Evolutionary conservation across 2,329 filamentous ascomycete genomes (phyloP).

Genomic region (Ascochyta viciae-villosae): DNA sequence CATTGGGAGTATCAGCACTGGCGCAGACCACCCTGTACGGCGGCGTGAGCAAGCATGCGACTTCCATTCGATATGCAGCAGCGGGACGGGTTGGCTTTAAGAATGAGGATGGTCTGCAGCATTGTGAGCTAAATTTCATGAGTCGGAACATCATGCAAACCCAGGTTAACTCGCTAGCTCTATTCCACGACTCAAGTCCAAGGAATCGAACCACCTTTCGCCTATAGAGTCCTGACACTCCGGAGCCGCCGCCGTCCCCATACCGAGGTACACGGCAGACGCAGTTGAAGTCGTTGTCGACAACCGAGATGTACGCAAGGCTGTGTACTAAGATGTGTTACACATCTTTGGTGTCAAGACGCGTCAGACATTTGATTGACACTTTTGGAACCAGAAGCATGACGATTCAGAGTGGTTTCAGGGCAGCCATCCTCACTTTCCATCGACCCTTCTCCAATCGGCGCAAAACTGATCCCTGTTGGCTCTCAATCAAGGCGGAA

Average conservation of each 20-base stretch:
- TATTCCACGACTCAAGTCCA: slow-evolving; percentile 1
- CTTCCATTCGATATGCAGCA: neutral
- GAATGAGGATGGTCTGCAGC: neutral
- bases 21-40: too few species aligned
- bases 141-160: neutral
- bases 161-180: slow-evolving; percentile 4
- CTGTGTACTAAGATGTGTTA: neutral
- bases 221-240: neutral
- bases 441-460: slow-evolving; percentile 10
- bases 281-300: neutral
- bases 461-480: slow-evolving; percentile 9
- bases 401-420: slow-evolving; percentile 1
- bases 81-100: neutral
- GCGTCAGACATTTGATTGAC: neutral
- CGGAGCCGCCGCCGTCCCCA: neutral
- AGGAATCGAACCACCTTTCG: neutral
- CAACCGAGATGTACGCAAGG: neutral
- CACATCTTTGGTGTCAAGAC: neutral
- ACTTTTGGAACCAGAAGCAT: neutral
- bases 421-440: slow-evolving; percentile 6
- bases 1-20: too few species aligned
- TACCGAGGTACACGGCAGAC: neutral
- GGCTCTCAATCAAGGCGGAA: slow-evolving; percentile 21
- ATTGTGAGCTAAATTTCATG: neutral
- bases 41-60: too few species aligned